phyloP scores from a whole-genome alignment of 2,329 filamentous ascomycete genomes.

The Laburnicola sp. region DNA sequence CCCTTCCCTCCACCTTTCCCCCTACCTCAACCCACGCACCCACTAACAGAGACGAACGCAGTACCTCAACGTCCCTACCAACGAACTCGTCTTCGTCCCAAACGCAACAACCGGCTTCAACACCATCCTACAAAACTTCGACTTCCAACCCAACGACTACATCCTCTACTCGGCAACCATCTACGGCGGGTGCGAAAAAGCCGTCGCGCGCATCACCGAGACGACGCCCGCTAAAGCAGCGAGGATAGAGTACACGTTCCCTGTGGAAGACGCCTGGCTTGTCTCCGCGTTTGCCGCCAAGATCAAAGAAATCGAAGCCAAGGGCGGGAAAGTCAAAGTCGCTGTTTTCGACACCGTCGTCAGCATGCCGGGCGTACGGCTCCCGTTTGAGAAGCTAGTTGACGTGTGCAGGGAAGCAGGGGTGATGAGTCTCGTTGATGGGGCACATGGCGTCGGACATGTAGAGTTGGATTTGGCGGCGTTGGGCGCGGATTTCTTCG shows the following conservation, averaged over 20 bases:
- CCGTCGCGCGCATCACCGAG: constrained; percentile 72
- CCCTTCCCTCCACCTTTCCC: background rate
- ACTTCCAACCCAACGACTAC: constrained; percentile 70
- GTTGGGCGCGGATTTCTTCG: constrained; percentile 81
- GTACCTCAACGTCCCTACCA: constrained; percentile 66
- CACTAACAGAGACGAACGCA: background rate
- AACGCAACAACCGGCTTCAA: constrained; percentile 83
- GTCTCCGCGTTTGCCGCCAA: constrained; percentile 62
- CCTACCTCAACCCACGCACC: background rate
- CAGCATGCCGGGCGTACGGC: constrained; percentile 74
- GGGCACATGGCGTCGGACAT: constrained; percentile 82
- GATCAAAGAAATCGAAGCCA: constrained; percentile 56
- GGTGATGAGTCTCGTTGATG: constrained; percentile 77
- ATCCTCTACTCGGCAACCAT: constrained; percentile 78
- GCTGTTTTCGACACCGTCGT: constrained; percentile 81
- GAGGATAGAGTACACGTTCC: constrained; percentile 67
- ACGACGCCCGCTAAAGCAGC: constrained; percentile 55
- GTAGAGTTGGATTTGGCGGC: constrained; percentile 67
- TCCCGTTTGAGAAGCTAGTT: constrained; percentile 74
- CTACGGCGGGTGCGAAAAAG: constrained; percentile 77
- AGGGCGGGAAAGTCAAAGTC: constrained; percentile 66
- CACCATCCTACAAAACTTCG: constrained; percentile 75
- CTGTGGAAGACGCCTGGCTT: constrained; percentile 69
- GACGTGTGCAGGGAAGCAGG: constrained; percentile 66
- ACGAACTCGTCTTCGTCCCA: constrained; percentile 73